Base-by-base conservation (phyloP, 2,329 filamentous ascomycete species). In the Ceratocystis colombiana region DNA sequence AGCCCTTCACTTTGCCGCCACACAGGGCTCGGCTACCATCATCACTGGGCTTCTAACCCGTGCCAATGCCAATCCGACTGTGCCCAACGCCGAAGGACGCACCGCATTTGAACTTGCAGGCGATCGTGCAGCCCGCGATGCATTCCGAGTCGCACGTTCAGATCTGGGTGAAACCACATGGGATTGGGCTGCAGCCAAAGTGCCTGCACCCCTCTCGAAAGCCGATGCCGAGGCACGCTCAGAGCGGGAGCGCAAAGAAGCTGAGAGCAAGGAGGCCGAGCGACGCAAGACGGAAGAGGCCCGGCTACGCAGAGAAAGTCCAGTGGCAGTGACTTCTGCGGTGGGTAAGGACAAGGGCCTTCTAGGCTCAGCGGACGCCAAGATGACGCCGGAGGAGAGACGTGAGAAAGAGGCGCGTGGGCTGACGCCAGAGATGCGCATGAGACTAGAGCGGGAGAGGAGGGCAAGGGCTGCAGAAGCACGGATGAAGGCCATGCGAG, bases 401-500 rank as follows among this genome's bases (percentile, higher is more conserved):
- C 82, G 91, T 69, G 88, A 93, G 73, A 90, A 95, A 72, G 91
- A 96, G 75, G 82, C 83, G 62, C 84, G 90, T 69, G 92, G 93
- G 0, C 79, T 97, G 77, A 95, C 89, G 53, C 86, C 90, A 0
- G 93, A 97, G 77, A 92, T 94, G 84, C 84, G 86, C 73, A 84
- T 86, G 82, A 85, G 83, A 73, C 75, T 97, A 65, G 94, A 97
- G 75, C 80, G 94, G 71, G 94, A 99, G 77, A 81, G 91, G 71
- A 87, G 93, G 72, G 94, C 94, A 3, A 84, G 93, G 71, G 94
- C 94, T 7, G 93, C 92, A 0, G 94, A 97, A 76, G 92, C 93
- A 77, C 84, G 93, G 73, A 81, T 96, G 68, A 85, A 82, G 76
- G 81, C 82, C 72, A 79, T 90, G 82, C 82, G 84, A 71, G 77